Base-by-base conservation (phyloP, 345 rosid species). In the Syzygium oleosum region DNA sequence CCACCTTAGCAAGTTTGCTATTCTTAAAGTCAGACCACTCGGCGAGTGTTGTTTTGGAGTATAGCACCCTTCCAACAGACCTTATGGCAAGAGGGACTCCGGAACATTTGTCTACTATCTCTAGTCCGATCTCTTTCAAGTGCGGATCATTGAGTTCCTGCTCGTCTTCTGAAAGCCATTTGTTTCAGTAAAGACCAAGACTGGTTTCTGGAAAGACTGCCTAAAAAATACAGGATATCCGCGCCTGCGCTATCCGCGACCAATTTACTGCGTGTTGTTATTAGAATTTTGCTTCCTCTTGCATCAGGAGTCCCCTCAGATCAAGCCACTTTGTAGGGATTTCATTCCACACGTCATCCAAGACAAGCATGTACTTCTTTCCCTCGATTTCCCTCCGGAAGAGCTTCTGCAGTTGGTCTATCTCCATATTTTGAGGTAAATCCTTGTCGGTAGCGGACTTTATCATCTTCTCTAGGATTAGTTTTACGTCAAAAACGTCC, bases 11-110 rank as follows among this genome's bases (percentile, higher is more conserved):
- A 52, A 90, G 54, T 21, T 90, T 88, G 46, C 80, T 77, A 16
- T 90, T 78, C 41, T 58, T 80, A 7, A 91, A 63, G 38, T 84
- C 61, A 15, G 86, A 14, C 91, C 93, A 91, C 17, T 89, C 87
- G 19, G 63, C 73, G 80, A 78, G 83, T 12, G 87, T 54, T 27
- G 65, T 46, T 46, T 88, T 52, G 51, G 52, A 84, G 52, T 63
- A 87, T 21, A 89, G 31, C 25, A 90, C 46, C 19, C 89, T 56
- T 12, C 90, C 91, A 5, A 89, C 84, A 8, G 89, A 84, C 55
- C 84, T 87, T 58, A 91, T 84, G 17, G 85, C 89, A 3, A 91
- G 78, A 49, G 93, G 90, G 83, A 85, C 88, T 53, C 93, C 93
- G 1, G 22, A 16, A 19, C 91, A 90, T 56, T 88, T 90, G 31